These are phyloP conservation scores for Kwoniella sp. DNA, from an alignment of 768 basidiomycete species.

Conservation along the genomic window DNA sequence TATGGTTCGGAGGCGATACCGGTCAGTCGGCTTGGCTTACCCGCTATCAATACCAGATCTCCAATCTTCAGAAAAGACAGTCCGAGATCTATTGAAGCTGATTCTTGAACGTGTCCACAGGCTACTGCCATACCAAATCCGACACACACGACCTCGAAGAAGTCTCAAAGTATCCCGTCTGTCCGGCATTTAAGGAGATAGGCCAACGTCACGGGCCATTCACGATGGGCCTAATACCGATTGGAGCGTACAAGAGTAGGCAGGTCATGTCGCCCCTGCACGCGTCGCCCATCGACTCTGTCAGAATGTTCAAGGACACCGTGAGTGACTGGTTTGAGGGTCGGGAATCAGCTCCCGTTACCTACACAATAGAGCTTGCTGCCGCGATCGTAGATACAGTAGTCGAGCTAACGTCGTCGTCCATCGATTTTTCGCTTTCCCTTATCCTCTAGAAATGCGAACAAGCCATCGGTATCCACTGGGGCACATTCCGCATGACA, in stretches of 20 bases:
- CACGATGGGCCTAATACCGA: slow-evolving; percentile 69
- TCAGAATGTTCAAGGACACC: slow-evolving; percentile 68
- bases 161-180: slow-evolving; percentile 57
- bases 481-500: slow-evolving; percentile 59
- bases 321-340: too few relatives aligned
- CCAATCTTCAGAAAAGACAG: slow-evolving; percentile 59
- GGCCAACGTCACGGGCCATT: slow-evolving; percentile 67
- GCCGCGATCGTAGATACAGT: not conserved
- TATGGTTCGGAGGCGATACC: slow-evolving; percentile 69
- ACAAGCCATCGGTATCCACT: slow-evolving; percentile 70
- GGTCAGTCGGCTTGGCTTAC: too few relatives aligned
- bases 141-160: slow-evolving; percentile 42
- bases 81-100: too few relatives aligned
- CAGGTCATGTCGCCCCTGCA: slow-evolving; percentile 64
- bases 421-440: not conserved
- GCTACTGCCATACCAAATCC: slow-evolving; percentile 50
- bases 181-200: slow-evolving; percentile 75
- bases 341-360: not conserved
- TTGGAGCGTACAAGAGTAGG: slow-evolving; percentile 59
- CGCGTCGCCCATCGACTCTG: slow-evolving; percentile 69
- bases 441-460: slow-evolving; percentile 51
- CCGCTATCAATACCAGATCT: too few relatives aligned
- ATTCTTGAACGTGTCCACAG: slow-evolving; percentile 24
- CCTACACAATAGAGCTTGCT: too few relatives aligned
- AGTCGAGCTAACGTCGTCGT: not conserved